Base-by-base conservation (phyloP, 1,284 basidiomycete genomes). In the Uromyces viciae-fabae region DNA sequence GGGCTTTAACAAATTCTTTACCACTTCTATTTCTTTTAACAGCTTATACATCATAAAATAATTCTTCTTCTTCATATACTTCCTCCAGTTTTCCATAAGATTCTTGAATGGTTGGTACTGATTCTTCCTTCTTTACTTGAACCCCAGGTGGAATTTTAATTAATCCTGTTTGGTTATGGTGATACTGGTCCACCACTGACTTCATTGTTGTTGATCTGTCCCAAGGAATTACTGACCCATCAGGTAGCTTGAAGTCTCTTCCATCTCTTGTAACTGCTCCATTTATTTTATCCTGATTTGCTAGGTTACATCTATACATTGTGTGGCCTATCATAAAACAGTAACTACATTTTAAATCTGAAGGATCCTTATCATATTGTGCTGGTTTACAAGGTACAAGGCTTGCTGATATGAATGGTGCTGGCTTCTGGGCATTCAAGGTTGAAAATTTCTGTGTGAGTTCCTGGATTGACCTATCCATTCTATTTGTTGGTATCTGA, bases 1-100 rank as follows among this genome's bases (percentile, higher is more conserved):
- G 60, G 1, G 3, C 33, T 5, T 66, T 42, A 11, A 15, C 31
- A 4, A 22, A 36, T 11, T 42, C 64, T 9, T 43, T 66, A 1
- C 38, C 19, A 7, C 38, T 42, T 66, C 64, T 66, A 25, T 9
- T 36, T 15, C 64, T 40, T 42, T 66, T 66, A 4, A 4, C 38
- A 4, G 28, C 14, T 8, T 66, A 36, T 7, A 3, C 7, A 8
- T 66, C 64, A 43, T 42, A 66, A n/a, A 11, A 11, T 4, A 38
- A 56, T 56, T 19, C 8, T n/a, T 17, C 28, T 14, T 4, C 28
- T 64, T 3, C 4, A 38, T 8, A 31, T 38, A 56, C 17, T 28
- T 64, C 60, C 40, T 66, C 64, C 9, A 66, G 64, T 42, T 66
- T 11, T 5, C 64, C 64, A 66, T 42, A 66, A 33, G 38, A 66